Percentiles rank a stretch among this genome's conserved stretches.
Evolutionary conservation across 352 stramenopile genomes (phyloP).

Genomic region (Phytopythium cucurbitacearum): DNA sequence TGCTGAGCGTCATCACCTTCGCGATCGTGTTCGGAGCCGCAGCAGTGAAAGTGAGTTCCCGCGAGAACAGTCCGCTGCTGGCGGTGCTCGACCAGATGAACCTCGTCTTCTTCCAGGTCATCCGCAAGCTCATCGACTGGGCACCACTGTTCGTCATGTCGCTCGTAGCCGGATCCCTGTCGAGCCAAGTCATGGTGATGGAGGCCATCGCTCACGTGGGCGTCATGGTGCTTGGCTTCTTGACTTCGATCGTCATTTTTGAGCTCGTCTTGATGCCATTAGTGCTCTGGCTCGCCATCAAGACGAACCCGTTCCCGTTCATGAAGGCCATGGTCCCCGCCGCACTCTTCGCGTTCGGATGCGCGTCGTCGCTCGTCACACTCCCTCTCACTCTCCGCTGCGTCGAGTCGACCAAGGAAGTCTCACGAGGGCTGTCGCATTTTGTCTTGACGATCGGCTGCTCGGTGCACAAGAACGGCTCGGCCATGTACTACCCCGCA

Average conservation of each 20-base stretch:
- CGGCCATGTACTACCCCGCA: conserved; percentile 65
- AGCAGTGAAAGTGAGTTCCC: conserved; percentile 35
- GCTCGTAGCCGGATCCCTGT: conserved; percentile 61
- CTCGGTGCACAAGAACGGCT: conserved; percentile 76
- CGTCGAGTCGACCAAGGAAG: conserved; percentile 51
- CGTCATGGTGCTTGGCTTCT: conserved; percentile 49
- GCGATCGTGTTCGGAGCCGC: conserved; percentile 56
- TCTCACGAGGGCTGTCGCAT: conserved; percentile 45
- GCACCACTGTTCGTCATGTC: conserved; percentile 65
- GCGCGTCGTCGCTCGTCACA: conserved; percentile 60
- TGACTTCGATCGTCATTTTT: conserved; percentile 39
- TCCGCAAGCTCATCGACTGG: conserved; percentile 59
- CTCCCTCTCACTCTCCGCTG: conserved; percentile 65
- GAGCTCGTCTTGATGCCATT: conserved; percentile 55
- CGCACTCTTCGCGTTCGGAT: conserved; percentile 61
- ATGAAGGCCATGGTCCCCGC: conserved; percentile 62
- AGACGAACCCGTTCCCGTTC: conserved; percentile 50
- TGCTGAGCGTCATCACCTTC: conserved; percentile 67
- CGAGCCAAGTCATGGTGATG: conserved; percentile 34
- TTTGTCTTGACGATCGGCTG: conserved; percentile 75
- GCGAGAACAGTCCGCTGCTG: conserved; percentile 48
- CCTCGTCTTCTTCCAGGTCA: conserved; percentile 66
- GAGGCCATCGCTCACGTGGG: conserved; percentile 44
- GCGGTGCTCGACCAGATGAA: conserved; percentile 65
- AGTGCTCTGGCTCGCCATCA: conserved; percentile 37